phyloP scores from a whole-genome alignment of 1,284 basidiomycete species.

The Trichosporon coremiiforme region DNA sequence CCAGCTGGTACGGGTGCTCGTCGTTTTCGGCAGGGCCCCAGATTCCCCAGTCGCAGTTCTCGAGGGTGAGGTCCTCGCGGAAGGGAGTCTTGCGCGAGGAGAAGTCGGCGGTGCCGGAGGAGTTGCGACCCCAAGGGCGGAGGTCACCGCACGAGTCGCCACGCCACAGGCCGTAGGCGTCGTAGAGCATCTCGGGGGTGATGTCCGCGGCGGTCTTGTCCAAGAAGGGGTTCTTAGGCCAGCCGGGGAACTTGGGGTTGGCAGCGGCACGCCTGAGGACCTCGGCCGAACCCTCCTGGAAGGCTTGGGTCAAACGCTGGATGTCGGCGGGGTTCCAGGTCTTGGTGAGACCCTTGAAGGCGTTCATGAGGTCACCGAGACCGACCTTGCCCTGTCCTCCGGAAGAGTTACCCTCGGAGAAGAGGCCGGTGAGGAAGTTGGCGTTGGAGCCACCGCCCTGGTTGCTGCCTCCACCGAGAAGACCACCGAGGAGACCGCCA shows the following conservation, averaged over 20 bases:
- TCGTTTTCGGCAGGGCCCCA: constrained; percentile 27
- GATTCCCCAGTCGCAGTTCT: constrained; percentile 21
- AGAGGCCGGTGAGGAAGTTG: constrained; percentile 15
- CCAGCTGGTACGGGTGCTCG: constrained; percentile 35
- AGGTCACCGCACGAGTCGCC: constrained; percentile 11
- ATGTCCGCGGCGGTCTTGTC: background rate
- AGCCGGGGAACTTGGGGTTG: constrained; percentile 19
- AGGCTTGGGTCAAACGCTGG: background rate
- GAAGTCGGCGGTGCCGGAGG: background rate
- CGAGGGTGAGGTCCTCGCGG: constrained; percentile 15
- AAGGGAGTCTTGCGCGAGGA: constrained; percentile 15
- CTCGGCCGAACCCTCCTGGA: constrained; percentile 1
- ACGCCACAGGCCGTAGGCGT: constrained; percentile 8
- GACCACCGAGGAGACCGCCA: constrained; percentile 13
- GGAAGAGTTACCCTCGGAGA: constrained; percentile 5
- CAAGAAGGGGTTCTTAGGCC: constrained; percentile 15
- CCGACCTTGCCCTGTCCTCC: constrained; percentile 14
- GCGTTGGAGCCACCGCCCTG: background rate
- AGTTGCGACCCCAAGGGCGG: constrained; percentile 11
- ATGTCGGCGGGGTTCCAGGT: constrained; percentile 15
- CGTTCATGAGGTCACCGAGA: constrained; percentile 17
- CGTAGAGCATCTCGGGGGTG: background rate
- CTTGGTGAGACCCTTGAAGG: constrained; percentile 18
- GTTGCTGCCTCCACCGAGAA: background rate
- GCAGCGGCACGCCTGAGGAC: background rate